phyloP scores from a whole-genome alignment of 23 red algal species.

The Cyanidiococcus yangmingshanensis region DNA sequence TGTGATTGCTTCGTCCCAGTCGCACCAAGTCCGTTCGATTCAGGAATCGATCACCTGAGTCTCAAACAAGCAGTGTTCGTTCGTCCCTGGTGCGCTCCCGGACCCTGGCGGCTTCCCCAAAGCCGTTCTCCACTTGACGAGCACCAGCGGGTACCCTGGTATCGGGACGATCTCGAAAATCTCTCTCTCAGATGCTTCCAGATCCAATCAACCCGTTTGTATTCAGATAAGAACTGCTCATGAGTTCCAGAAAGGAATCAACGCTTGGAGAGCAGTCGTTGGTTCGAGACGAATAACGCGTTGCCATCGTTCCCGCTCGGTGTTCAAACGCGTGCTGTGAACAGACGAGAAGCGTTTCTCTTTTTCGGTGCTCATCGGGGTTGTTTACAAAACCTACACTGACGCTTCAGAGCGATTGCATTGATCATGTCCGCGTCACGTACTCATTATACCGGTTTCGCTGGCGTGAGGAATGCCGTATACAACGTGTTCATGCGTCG shows the following conservation, averaged over 20 bases:
- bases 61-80: too few relatives aligned
- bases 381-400: background rate
- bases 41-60: too few relatives aligned
- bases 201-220: background rate
- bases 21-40: too few relatives aligned
- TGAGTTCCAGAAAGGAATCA: background rate
- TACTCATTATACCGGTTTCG: slow-evolving; percentile 22
- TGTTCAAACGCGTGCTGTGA: too few relatives aligned
- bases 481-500: slow-evolving; percentile 78
- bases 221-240: background rate
- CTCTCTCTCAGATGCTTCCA: background rate
- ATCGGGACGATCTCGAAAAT: too few relatives aligned
- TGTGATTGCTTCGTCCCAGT: too few relatives aligned
- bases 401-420: background rate
- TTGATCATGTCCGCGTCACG: slow-evolving; percentile 7
- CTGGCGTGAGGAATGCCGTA: slow-evolving; percentile 53
- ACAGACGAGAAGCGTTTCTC: too few relatives aligned
- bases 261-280: background rate
- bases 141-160: too few relatives aligned
- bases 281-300: background rate
- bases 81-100: too few relatives aligned
- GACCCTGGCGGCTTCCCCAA: too few relatives aligned
- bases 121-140: too few relatives aligned
- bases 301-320: background rate
- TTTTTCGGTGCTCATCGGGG: background rate